Evolutionary conservation across 1,139 yeast genomes (phyloP).

Genomic region (Arxiozyma heterogenica): DNA sequence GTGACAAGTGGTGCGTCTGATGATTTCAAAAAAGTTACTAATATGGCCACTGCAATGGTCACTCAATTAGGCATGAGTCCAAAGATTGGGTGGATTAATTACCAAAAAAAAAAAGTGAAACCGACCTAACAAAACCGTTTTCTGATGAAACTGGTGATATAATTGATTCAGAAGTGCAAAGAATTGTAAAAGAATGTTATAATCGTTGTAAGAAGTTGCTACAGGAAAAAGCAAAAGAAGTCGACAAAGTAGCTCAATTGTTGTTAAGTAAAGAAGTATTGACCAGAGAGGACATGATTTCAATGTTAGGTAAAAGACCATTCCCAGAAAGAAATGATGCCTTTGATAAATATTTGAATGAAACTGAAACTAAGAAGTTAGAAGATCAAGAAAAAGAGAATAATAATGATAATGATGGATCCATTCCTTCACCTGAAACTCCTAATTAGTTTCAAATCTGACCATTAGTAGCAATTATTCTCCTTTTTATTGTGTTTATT

Average conservation of each 20-base stretch:
- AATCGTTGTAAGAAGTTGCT: constrained; percentile 46
- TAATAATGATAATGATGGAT: neutral
- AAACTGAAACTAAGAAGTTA: constrained; percentile 21
- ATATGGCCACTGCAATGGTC: constrained; percentile 72
- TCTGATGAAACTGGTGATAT: constrained; percentile 59
- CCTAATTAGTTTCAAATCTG: neutral
- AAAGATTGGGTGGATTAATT: constrained; percentile 53
- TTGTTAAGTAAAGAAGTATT: constrained; percentile 60
- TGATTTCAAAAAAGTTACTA: constrained; percentile 71
- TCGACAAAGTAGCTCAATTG: constrained; percentile 62
- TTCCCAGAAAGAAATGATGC: constrained; percentile 74
- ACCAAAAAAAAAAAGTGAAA: constrained; percentile 42
- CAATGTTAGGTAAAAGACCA: constrained; percentile 64
- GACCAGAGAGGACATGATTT: constrained; percentile 74
- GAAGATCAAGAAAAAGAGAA: constrained; percentile 12
- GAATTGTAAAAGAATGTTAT: constrained; percentile 49
- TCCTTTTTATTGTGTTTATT: too few species aligned
- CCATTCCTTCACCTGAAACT: constrained; percentile 3
- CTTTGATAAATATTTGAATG: constrained; percentile 63
- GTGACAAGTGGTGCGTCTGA: constrained; percentile 78
- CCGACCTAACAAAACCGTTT: constrained; percentile 57
- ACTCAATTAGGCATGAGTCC: constrained; percentile 68
- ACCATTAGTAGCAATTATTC: neutral
- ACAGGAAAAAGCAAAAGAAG: constrained; percentile 50
- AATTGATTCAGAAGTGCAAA: constrained; percentile 58